These are phyloP conservation scores for Apiospora marii DNA, from an alignment of 2,329 filamentous ascomycete species.

Conservation along the genomic window DNA sequence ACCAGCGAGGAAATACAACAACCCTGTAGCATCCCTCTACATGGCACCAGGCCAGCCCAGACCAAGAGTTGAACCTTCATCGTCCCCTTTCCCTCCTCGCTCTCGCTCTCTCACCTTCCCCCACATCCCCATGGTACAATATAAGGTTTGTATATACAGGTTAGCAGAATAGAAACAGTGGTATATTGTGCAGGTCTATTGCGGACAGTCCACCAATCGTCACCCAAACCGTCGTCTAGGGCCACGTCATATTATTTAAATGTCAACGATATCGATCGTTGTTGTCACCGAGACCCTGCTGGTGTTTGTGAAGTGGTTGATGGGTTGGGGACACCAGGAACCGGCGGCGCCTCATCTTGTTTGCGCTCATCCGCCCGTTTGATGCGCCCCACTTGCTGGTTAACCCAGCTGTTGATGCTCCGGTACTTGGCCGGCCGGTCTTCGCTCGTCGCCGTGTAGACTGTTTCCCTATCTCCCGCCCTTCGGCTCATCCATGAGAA, in stretches of 20 bases:
- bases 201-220: constrained; percentile 12
- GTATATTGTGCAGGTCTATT: constrained; percentile 14
- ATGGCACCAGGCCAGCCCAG: constrained; percentile 22
- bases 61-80: constrained; percentile 10
- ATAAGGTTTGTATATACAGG: constrained; percentile 16
- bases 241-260: constrained; percentile 14
- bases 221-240: not conserved
- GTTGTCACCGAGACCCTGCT: constrained; percentile 21
- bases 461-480: constrained; percentile 53
- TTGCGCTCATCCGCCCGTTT: constrained; percentile 51
- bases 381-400: constrained; percentile 66
- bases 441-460: constrained; percentile 61
- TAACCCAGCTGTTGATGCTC: constrained; percentile 69
- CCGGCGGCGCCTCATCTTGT: constrained; percentile 46
- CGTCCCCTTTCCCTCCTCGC: not conserved
- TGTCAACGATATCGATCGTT: not conserved
- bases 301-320: constrained; percentile 1
- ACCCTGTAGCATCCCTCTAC: constrained; percentile 12
- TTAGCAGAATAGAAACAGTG: constrained; percentile 21
- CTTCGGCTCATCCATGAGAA: constrained; percentile 47
- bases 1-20: constrained; percentile 14
- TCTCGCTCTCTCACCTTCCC: not conserved
- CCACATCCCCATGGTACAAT: constrained; percentile 11
- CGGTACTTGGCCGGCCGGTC: constrained; percentile 64
- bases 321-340: constrained; percentile 42